phyloP scores from a whole-genome alignment of 805 yeast genomes.

The Clavispora asparagi region DNA sequence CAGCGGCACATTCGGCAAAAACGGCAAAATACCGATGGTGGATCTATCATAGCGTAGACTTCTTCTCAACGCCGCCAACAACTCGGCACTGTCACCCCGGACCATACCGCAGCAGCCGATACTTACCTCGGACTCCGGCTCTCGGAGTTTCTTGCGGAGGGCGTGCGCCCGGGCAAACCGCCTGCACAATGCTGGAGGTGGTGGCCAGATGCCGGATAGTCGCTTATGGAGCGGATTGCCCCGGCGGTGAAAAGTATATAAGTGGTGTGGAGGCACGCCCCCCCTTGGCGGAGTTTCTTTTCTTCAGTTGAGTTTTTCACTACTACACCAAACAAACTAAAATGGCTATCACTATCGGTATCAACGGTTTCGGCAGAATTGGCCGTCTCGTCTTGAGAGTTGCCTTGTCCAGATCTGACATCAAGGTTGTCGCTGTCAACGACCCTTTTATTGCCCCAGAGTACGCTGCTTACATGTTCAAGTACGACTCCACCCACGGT shows the following conservation, averaged over 20 bases:
- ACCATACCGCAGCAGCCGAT: background rate
- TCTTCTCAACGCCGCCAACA: too few relatives aligned
- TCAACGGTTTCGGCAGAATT: constrained; percentile 93
- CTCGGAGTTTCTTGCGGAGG: constrained; percentile 3
- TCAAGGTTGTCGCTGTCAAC: constrained; percentile 81
- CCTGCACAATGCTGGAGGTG: background rate
- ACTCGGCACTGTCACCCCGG: background rate
- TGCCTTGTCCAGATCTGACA: constrained; percentile 68
- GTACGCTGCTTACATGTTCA: constrained; percentile 93
- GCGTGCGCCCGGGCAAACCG: constrained; percentile 4
- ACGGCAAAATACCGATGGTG: background rate
- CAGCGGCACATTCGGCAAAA: background rate
- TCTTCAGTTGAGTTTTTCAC: constrained; percentile 1
- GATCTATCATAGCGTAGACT: too few relatives aligned
- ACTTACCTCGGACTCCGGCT: background rate
- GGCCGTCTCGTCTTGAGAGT: constrained; percentile 87
- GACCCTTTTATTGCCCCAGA: constrained; percentile 89
- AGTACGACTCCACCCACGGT: constrained; percentile 93
- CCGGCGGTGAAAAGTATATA: constrained; percentile 13
- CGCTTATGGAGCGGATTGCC: constrained; percentile 16
- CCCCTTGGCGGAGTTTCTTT: background rate
- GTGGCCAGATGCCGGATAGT: constrained; percentile 4
- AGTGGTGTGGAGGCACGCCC: background rate
- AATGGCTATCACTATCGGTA: constrained; percentile 73
- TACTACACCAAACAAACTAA: constrained; percentile 9